phyloP scores from a whole-genome alignment of 306 rosid species.

The Pachyrhizus erosus region DNA sequence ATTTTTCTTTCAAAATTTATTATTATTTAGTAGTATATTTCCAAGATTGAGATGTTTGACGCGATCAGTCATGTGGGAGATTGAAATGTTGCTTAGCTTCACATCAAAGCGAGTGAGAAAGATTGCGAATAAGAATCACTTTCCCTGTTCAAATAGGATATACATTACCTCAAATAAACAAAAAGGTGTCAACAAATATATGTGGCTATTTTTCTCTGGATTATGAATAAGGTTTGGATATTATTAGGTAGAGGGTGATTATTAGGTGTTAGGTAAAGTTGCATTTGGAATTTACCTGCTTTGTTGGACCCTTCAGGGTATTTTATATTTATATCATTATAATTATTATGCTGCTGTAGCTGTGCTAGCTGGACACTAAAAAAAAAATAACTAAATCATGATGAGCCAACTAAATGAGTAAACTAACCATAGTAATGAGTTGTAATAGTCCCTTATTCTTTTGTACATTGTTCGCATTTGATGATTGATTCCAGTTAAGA shows the following conservation, averaged over 20 bases:
- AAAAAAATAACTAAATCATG: neutral
- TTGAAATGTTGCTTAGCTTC: conserved; percentile 61
- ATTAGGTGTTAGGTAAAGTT: conserved; percentile 44
- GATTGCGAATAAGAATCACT: conserved; percentile 22
- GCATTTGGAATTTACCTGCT: conserved; percentile 47
- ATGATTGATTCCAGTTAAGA: neutral
- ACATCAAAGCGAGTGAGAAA: conserved; percentile 47
- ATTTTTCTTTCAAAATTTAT: neutral
- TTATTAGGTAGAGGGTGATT: conserved; percentile 43
- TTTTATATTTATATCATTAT: neutral
- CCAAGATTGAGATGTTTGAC: neutral
- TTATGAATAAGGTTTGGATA: conserved; percentile 7
- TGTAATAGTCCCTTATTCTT: neutral
- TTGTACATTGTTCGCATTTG: neutral
- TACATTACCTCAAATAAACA: conserved; percentile 11
- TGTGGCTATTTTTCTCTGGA: neutral
- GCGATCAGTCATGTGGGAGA: neutral
- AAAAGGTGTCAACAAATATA: neutral
- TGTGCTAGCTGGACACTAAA: conserved; percentile 16
- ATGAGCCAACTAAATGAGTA: neutral
- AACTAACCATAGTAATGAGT: neutral
- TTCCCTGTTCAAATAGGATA: neutral
- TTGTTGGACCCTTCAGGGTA: neutral
- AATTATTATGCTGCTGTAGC: neutral
- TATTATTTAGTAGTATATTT: neutral